Conservation (phyloP, 2,329 filamentous ascomycete genomes). For the Sporothrix mexicana region DNA sequence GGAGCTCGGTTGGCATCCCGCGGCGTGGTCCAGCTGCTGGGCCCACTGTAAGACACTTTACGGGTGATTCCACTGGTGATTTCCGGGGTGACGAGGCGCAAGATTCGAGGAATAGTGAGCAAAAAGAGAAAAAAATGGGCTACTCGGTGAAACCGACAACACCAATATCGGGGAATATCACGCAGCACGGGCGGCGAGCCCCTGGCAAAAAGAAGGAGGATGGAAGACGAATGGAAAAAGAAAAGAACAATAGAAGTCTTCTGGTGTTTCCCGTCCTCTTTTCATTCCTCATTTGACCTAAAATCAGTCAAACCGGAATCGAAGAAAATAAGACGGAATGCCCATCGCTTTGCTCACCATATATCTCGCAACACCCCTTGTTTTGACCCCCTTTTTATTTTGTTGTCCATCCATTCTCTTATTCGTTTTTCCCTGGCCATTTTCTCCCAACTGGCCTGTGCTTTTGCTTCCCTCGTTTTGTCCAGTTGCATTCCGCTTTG, state of each 20-base stretch:
- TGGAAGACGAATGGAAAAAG: not conserved
- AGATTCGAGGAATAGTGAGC: not conserved
- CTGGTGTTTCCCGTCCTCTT: too few relatives aligned
- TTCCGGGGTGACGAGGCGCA: conserved; percentile 11
- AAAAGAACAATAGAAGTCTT: conserved; percentile 7
- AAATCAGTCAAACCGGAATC: conserved; percentile 11
- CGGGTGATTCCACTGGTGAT: conserved; percentile 22
- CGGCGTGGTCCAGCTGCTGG: conserved; percentile 18
- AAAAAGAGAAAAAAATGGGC: not conserved
- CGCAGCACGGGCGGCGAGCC: conserved; percentile 21
- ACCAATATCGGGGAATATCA: conserved; percentile 1
- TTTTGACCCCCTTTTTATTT: conserved; percentile 22
- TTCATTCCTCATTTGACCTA: too few relatives aligned
- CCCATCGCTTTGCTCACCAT: not conserved
- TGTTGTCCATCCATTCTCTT: not conserved
- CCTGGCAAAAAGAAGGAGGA: too few relatives aligned
- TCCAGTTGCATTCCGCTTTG: not conserved
- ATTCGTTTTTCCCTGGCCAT: not conserved
- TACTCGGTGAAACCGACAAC: conserved; percentile 24
- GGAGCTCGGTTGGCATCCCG: conserved; percentile 30
- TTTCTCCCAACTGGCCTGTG: conserved; percentile 3
- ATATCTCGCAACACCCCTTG: conserved; percentile 21
- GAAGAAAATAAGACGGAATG: conserved; percentile 33
- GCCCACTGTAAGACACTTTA: not conserved
- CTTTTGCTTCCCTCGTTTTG: conserved; percentile 22